phyloP scores from a whole-genome alignment of 192 early-diverging fungal genomes.

The Coemansia furcata region DNA sequence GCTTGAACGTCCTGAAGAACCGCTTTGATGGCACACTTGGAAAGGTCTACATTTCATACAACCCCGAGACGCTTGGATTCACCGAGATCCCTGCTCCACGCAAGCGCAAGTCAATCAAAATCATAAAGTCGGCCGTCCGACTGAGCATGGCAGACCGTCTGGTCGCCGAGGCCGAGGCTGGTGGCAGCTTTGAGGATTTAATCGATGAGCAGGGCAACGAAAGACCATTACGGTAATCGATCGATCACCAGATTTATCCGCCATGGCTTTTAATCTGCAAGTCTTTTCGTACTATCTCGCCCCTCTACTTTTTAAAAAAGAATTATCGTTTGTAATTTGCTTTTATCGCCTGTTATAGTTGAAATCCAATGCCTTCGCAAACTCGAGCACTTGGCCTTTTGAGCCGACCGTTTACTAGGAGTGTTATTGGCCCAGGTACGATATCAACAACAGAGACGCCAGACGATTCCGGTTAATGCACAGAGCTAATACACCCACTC shows the following conservation, averaged over 20 bases:
- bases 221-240: slow-evolving; percentile 4
- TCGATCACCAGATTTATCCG: neutral
- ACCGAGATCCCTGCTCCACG: slow-evolving; percentile 42
- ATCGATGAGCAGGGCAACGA: slow-evolving; percentile 4
- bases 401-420: slow-evolving; percentile 2
- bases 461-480: neutral
- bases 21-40: slow-evolving; percentile 70
- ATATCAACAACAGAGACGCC: neutral
- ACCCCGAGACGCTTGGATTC: slow-evolving; percentile 31
- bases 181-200: slow-evolving; percentile 1
- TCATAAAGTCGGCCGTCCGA: slow-evolving; percentile 20
- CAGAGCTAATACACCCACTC: neutral
- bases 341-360: neutral
- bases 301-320: slow-evolving; percentile 1
- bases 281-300: neutral
- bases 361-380: slow-evolving; percentile 9
- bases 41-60: slow-evolving; percentile 53
- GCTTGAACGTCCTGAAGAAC: slow-evolving; percentile 67
- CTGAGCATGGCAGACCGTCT: slow-evolving; percentile 38
- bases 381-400: neutral
- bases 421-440: neutral
- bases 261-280: neutral
- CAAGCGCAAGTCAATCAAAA: slow-evolving; percentile 33
- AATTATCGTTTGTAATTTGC: neutral
- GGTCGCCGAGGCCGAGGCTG: slow-evolving; percentile 18